A percentile compares a stretch with the other conserved stretches of the same genome.
Conservation (phyloP, 139 green algal genomes). For the Coelastrella sp. region DNA sequence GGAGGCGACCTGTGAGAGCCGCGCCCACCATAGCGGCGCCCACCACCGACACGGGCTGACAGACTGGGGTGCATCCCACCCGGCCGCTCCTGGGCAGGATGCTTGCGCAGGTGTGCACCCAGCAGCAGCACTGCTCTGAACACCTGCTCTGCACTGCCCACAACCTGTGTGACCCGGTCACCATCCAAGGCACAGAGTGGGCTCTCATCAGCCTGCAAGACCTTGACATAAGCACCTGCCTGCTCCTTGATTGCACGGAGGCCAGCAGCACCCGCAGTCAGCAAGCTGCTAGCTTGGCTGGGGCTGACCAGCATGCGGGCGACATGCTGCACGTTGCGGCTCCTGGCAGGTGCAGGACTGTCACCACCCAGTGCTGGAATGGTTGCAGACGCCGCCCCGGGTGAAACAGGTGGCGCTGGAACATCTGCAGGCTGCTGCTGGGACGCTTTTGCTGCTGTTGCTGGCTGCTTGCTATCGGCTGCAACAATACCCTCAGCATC, state of each 20-base stretch:
- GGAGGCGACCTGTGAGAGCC: neutral
- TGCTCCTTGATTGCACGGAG: constrained; percentile 13
- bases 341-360: neutral
- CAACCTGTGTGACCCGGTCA: neutral
- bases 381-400: neutral
- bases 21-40: neutral
- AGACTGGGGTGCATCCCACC: neutral
- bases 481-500: neutral
- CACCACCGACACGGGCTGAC: neutral
- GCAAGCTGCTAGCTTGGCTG: constrained; percentile 32
- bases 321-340: neutral
- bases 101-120: constrained; percentile 12
- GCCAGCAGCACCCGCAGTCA: constrained; percentile 9
- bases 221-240: constrained; percentile 2
- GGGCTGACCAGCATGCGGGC: constrained; percentile 20
- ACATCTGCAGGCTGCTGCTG: neutral
- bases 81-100: constrained; percentile 19
- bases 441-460: neutral
- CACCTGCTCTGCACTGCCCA: constrained; percentile 27
- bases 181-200: constrained; percentile 34
- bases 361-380: neutral
- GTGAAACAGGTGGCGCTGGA: neutral
- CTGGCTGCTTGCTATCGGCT: neutral
- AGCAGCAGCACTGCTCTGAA: constrained; percentile 16
- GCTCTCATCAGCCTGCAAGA: constrained; percentile 29